Conservation (phyloP, 148 eudicot species). For the Camellia lanceoleosa region DNA sequence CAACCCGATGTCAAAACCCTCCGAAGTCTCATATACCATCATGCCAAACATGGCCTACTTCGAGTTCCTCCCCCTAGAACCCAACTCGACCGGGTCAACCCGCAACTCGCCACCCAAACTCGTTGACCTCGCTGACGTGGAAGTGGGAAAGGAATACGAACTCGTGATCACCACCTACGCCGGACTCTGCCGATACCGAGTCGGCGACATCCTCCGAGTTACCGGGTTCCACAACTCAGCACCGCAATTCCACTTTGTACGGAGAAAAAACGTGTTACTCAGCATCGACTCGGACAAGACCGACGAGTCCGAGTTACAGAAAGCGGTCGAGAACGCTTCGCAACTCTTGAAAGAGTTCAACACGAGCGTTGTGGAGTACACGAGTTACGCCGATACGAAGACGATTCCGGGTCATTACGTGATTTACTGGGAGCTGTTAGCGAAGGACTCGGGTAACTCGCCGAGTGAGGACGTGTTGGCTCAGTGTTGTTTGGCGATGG, state of each 20-base stretch:
- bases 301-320: constrained; percentile 35
- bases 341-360: constrained; percentile 11
- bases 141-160: constrained; percentile 48
- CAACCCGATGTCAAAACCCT: constrained; percentile 40
- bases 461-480: neutral
- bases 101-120: constrained; percentile 12
- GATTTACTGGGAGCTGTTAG: constrained; percentile 21
- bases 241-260: constrained; percentile 30
- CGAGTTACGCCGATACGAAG: constrained; percentile 31
- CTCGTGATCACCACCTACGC: constrained; percentile 49
- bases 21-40: constrained; percentile 40
- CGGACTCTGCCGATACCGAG: constrained; percentile 34
- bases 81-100: neutral
- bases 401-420: constrained; percentile 38
- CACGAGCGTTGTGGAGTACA: constrained; percentile 29
- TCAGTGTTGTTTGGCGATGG: constrained; percentile 6
- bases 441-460: neutral
- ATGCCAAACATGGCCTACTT: constrained; percentile 43
- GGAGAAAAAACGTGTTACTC: constrained; percentile 31
- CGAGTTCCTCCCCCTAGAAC: constrained; percentile 29
- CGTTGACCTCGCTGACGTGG: constrained; percentile 43
- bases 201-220: constrained; percentile 37
- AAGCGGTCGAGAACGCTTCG: constrained; percentile 29
- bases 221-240: constrained; percentile 37
- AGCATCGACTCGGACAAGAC: constrained; percentile 39